phyloP scores from a whole-genome alignment of 1,139 yeast species.

The Geotrichum bryndzae region DNA sequence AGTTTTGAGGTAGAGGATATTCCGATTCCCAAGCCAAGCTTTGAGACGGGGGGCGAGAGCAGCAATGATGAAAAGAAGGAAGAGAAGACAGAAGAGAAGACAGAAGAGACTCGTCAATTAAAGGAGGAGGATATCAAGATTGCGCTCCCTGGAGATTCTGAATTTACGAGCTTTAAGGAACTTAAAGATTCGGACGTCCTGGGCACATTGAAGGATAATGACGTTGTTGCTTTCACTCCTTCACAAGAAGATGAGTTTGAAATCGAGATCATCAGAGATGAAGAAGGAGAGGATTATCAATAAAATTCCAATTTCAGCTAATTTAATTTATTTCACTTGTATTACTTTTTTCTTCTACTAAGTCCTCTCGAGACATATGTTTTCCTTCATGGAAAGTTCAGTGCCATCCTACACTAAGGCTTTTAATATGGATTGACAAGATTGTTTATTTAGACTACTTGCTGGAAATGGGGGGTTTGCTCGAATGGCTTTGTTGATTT shows the following conservation, averaged over 20 bases:
- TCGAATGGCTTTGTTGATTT: too few relatives aligned
- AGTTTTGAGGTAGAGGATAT: slow-evolving; percentile 6
- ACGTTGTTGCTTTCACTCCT: slow-evolving; percentile 9
- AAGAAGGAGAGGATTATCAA: slow-evolving; percentile 10
- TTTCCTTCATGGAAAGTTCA: not conserved
- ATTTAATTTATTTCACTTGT: not conserved
- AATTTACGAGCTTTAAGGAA: not conserved
- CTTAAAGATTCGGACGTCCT: slow-evolving; percentile 5
- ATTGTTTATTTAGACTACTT: not conserved
- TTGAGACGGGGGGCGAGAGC: not conserved
- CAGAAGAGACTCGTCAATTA: not conserved
- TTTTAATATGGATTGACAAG: not conserved
- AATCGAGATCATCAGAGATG: slow-evolving; percentile 5
- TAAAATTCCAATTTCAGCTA: not conserved
- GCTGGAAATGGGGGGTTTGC: not conserved
- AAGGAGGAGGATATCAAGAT: not conserved
- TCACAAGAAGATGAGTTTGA: slow-evolving; percentile 7
- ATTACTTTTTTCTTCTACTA: not conserved
- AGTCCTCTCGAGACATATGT: not conserved
- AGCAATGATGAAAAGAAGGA: not conserved
- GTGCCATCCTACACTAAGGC: not conserved
- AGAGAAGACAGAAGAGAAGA: not conserved
- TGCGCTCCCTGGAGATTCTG: slow-evolving; percentile 5
- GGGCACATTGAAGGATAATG: slow-evolving; percentile 9
- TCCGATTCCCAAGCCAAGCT: slow-evolving; percentile 7